phyloP scores from a whole-genome alignment of 176 grass and related monocot species.

The Thalia dealbata region DNA sequence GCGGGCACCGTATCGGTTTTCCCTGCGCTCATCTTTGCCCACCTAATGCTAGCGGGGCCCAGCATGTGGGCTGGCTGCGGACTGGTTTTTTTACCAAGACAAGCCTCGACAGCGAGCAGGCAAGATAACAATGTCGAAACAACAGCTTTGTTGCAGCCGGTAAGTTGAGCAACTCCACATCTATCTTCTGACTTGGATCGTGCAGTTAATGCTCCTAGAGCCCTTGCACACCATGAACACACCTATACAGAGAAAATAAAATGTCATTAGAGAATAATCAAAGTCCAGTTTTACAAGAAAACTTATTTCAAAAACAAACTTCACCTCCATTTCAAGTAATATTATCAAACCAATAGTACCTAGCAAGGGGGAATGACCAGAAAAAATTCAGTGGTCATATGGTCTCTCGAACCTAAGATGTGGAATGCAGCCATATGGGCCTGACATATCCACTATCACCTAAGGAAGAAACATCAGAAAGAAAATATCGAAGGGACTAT shows the following conservation, averaged over 20 bases:
- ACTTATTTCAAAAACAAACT: too few species aligned
- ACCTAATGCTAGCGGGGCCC: constrained; percentile 52
- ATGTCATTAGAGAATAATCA: too few species aligned
- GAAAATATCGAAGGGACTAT: too few species aligned
- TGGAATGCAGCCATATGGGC: too few species aligned
- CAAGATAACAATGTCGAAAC: constrained; percentile 72
- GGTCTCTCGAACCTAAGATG: too few species aligned
- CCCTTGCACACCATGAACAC: constrained; percentile 69
- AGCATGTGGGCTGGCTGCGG: constrained; percentile 30
- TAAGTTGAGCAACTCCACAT: constrained; percentile 85
- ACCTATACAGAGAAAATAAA: constrained; percentile 21
- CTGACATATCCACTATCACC: too few species aligned
- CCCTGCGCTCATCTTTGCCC: constrained; percentile 43
- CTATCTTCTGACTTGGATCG: constrained; percentile 58
- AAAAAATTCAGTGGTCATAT: too few species aligned
- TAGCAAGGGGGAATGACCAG: too few species aligned
- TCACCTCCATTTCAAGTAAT: too few species aligned
- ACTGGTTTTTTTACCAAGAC: constrained; percentile 78
- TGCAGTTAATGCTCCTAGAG: constrained; percentile 63
- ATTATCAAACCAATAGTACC: too few species aligned
- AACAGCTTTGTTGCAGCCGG: constrained; percentile 63
- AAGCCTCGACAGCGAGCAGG: constrained; percentile 67
- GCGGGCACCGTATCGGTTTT: constrained; percentile 33
- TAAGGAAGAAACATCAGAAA: too few species aligned
- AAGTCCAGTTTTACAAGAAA: too few species aligned